A percentile compares a stretch with the other conserved stretches of the same genome.
Conservation (phyloP, 805 yeast genomes). For the Lachancea kluyveri region DNA sequence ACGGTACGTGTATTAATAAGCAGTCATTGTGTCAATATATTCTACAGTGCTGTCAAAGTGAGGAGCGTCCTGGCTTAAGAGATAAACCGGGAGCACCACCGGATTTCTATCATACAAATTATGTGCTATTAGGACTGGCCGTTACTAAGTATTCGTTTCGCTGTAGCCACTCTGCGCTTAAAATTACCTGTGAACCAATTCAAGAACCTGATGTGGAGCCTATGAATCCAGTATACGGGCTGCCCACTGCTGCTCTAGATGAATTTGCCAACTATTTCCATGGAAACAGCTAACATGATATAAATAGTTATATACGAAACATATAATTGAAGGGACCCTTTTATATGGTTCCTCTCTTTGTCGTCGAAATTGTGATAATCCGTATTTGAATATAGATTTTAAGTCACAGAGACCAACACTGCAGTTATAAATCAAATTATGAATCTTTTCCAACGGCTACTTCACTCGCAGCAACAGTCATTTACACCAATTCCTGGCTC, state of each 20-base stretch:
- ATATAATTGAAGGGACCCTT: too few species aligned
- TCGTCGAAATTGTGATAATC: too few species aligned
- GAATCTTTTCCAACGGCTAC: conserved; percentile 14
- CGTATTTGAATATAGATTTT: not conserved
- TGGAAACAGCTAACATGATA: too few species aligned
- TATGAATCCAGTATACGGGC: conserved; percentile 54
- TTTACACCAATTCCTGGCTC: conserved; percentile 15
- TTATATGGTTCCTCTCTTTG: too few species aligned
- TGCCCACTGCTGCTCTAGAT: conserved; percentile 42
- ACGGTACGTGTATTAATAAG: conserved; percentile 39
- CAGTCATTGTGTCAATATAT: conserved; percentile 59
- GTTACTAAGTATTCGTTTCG: conserved; percentile 17
- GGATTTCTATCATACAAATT: conserved; percentile 90
- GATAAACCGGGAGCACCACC: conserved; percentile 82
- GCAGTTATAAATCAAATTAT: conserved; percentile 2
- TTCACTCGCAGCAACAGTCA: conserved; percentile 11
- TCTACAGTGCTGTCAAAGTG: conserved; percentile 66
- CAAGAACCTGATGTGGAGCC: conserved; percentile 14
- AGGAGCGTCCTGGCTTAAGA: conserved; percentile 60
- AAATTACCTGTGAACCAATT: not conserved
- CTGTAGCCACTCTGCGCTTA: conserved; percentile 1
- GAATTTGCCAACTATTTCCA: conserved; percentile 19
- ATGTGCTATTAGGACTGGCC: conserved; percentile 67
- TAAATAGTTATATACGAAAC: conserved; percentile 1
- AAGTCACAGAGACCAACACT: too few species aligned